Evolutionary conservation across 257 asterid genomes (phyloP).

Genomic region (Haberlea rhodopensis): DNA sequence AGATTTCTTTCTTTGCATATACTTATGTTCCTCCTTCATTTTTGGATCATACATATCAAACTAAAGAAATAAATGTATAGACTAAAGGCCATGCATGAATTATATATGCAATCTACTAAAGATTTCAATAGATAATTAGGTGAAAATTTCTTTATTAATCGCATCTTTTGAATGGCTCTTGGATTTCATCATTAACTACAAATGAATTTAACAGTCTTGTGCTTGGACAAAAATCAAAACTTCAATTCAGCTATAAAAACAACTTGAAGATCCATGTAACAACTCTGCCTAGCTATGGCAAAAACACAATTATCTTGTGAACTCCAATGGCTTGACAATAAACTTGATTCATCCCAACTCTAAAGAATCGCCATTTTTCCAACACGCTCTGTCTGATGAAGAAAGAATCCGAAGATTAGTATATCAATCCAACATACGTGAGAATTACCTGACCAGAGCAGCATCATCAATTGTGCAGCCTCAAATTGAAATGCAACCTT

Average conservation of each 20-base stretch:
- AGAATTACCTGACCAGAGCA: background rate
- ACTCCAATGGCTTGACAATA: slow-evolving; percentile 19
- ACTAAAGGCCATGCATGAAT: too few relatives aligned
- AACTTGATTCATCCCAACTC: slow-evolving; percentile 24
- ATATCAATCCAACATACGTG: slow-evolving; percentile 6
- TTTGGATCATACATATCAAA: slow-evolving; percentile 8
- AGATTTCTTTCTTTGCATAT: background rate
- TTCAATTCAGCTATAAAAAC: background rate
- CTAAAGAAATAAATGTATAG: too few relatives aligned
- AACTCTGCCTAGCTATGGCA: slow-evolving; percentile 3
- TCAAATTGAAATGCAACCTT: background rate
- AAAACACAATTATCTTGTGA: background rate
- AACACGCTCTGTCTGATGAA: slow-evolving; percentile 7
- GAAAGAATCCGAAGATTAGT: slow-evolving; percentile 22
- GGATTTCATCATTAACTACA: background rate
- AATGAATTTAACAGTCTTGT: background rate
- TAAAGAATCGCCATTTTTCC: slow-evolving; percentile 22
- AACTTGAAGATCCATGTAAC: background rate
- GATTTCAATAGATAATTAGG: background rate
- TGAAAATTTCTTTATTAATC: background rate
- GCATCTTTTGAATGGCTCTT: background rate
- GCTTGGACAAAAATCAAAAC: background rate
- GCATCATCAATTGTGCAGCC: background rate
- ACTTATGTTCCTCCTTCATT: background rate
- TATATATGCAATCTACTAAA: too few relatives aligned